phyloP scores from a whole-genome alignment of 441 rosid genomes.

The Monsonia emarginata region DNA sequence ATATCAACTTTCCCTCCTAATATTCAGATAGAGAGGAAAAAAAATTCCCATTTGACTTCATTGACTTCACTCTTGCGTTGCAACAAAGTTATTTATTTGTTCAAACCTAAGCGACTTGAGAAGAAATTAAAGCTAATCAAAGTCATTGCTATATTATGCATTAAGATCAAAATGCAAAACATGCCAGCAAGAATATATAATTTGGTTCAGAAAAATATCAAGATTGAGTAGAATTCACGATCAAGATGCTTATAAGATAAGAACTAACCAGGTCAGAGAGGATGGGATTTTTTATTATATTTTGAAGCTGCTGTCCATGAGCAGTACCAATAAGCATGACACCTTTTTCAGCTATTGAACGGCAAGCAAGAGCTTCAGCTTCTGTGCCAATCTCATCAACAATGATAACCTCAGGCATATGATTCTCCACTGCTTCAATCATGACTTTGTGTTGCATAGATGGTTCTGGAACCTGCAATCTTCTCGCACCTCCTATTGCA shows the following conservation, averaged over 20 bases:
- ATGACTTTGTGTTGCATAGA: constrained; percentile 55
- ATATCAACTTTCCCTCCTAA: background rate
- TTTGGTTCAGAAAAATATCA: background rate
- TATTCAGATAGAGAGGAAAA: background rate
- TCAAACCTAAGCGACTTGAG: background rate
- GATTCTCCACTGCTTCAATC: constrained; percentile 64
- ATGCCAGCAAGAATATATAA: background rate
- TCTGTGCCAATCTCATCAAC: constrained; percentile 63
- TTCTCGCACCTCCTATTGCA: constrained; percentile 56
- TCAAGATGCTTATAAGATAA: background rate
- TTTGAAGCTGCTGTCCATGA: constrained; percentile 54
- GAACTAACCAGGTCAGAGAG: constrained; percentile 52
- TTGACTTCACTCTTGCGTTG: background rate
- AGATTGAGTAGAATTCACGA: background rate
- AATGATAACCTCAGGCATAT: constrained; percentile 63
- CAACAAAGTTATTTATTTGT: background rate
- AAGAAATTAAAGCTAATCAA: background rate
- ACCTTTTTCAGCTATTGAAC: constrained; percentile 56
- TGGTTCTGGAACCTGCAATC: constrained; percentile 62
- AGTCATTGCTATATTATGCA: background rate
- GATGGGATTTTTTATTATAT: constrained; percentile 48
- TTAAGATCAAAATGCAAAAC: background rate
- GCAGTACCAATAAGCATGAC: constrained; percentile 58
- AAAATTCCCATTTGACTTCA: background rate
- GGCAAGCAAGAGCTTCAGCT: constrained; percentile 62